Base-by-base conservation (phyloP, 1,139 yeast species). In the Diutina rugosa region DNA sequence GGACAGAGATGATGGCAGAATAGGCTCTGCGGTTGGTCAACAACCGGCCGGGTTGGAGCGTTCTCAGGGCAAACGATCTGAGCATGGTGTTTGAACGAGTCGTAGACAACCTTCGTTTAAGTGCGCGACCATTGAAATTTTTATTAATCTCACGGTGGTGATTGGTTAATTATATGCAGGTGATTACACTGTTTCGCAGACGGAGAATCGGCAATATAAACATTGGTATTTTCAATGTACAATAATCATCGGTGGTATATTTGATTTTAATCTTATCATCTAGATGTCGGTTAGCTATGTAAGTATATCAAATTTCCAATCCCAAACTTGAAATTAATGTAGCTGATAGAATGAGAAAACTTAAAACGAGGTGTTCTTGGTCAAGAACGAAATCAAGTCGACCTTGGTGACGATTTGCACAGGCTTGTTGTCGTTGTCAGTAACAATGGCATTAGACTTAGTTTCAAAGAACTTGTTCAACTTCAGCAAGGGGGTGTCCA, bases 361-460 rank as follows among this genome's bases (percentile, higher is more conserved):
- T 49, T 49, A 49, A 41, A 41, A 41, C 44, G 54, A 51, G 26
- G 54, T 38, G 54, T 68, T 69, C 62, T 72, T 72, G 57, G 84
- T 77, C 66, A 83, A 77, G 71, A 79, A 88, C 54, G 88, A 81
- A 64, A 89, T 77, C 69, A 89, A 77, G 69, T 89, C 96, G 64
- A 89, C 95, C 76, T 89, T 89, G 61, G 96, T 88, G 59, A 88
- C 96, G 59, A 89, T 85, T 69, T 89, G 95, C 55, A 87, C 79
- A 55, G 96, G 95, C 67, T 80, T 85, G 67, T 81, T 77, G 30
- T 81, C 84, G 8, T 69, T 71, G 65, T 86, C 93, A 56, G 96
- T 88, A 60, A 89, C 87, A 64, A 89, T 82, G 46, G 95, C 96
- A 64, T 89, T 85, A 12, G 96, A 87, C 72, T 88, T 85, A 67